phyloP scores from a whole-genome alignment of 495 filamentous ascomycete species.

The Entonaema liquescens region DNA sequence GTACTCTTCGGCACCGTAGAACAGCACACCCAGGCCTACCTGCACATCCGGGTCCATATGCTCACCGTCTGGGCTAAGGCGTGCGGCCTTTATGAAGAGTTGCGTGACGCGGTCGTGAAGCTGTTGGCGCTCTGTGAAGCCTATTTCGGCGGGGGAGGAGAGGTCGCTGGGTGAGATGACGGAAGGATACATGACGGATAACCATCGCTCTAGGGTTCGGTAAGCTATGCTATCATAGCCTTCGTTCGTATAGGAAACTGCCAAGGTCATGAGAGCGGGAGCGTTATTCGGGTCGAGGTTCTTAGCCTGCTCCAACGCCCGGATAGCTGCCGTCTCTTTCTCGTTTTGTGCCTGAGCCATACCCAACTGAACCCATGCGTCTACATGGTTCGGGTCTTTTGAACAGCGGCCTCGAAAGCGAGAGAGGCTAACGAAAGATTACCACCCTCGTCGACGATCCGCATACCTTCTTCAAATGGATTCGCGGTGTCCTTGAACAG shows the following conservation, averaged over 20 bases:
- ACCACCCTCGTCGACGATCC: slow-evolving; percentile 89
- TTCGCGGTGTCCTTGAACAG: slow-evolving; percentile 77
- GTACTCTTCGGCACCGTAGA: slow-evolving; percentile 98
- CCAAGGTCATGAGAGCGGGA: slow-evolving; percentile 90
- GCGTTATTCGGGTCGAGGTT: slow-evolving; percentile 88
- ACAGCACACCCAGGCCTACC: slow-evolving; percentile 94
- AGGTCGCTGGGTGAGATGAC: slow-evolving; percentile 74
- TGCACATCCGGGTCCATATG: slow-evolving; percentile 98
- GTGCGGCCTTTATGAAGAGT: slow-evolving; percentile 90
- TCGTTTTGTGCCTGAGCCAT: slow-evolving; percentile 96
- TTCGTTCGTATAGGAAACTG: slow-evolving; percentile 99
- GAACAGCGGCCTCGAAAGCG: slow-evolving; percentile 96
- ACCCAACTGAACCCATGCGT: slow-evolving; percentile 92
- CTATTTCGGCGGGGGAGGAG: slow-evolving; percentile 75
- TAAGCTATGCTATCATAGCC: slow-evolving; percentile 97
- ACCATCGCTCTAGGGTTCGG: slow-evolving; percentile 95
- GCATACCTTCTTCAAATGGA: slow-evolving; percentile 88
- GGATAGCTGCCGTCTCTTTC: slow-evolving; percentile 96
- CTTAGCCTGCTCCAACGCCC: slow-evolving; percentile 91
- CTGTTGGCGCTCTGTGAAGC: slow-evolving; percentile 89
- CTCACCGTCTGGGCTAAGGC: slow-evolving; percentile 82
- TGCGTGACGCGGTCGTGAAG: slow-evolving; percentile 90
- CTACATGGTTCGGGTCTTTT: slow-evolving; percentile 86
- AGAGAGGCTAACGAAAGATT: slow-evolving; percentile 93
- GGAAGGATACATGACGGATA: slow-evolving; percentile 87